phyloP scores from a whole-genome alignment of 805 yeast species.

The Vanderwaltozyma yarrowii region DNA sequence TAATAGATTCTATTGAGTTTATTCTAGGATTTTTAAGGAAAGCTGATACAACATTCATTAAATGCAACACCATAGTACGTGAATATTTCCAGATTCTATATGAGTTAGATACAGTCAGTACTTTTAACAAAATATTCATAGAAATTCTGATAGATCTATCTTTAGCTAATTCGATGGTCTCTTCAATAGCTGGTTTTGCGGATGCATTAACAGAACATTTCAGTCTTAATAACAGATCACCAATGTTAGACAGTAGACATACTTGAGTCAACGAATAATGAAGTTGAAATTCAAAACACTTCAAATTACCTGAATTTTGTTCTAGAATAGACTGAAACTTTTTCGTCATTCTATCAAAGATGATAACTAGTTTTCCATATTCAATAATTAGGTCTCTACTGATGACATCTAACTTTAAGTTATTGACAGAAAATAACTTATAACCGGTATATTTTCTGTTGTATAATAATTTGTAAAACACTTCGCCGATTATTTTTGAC shows the following conservation, averaged over 20 bases:
- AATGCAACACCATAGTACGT: background rate
- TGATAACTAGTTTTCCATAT: background rate
- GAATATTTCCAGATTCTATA: background rate
- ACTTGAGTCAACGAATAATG: background rate
- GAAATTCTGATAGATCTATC: background rate
- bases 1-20: background rate
- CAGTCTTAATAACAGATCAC: background rate
- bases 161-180: background rate
- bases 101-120: background rate
- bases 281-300: background rate
- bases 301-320: background rate
- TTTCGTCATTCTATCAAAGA: background rate
- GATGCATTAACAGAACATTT: background rate
- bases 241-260: background rate
- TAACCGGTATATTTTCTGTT: slow-evolving; percentile 6
- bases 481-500: slow-evolving; percentile 2
- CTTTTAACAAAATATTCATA: background rate
- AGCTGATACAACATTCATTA: background rate
- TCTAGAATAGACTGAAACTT: background rate
- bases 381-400: background rate
- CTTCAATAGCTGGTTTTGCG: too few relatives aligned
- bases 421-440: slow-evolving; percentile 4
- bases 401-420: background rate
- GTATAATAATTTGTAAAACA: slow-evolving; percentile 4
- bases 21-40: background rate